Evolutionary conservation across 2,329 filamentous ascomycete species (phyloP).

Genomic region (Didymella pomorum): DNA sequence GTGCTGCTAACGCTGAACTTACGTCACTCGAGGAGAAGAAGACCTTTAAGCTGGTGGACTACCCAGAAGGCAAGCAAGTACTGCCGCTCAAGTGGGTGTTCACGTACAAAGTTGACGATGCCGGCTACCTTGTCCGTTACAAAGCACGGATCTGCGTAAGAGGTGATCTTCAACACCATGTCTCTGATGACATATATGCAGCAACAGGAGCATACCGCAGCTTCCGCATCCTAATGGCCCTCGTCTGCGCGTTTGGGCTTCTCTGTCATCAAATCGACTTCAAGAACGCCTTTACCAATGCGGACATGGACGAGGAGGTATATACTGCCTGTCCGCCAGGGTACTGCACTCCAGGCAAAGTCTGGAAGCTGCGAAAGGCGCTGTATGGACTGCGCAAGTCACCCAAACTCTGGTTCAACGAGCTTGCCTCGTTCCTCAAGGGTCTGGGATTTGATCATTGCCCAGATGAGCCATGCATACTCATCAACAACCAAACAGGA

Average conservation of each 20-base stretch:
- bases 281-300: not conserved
- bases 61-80: too few species aligned
- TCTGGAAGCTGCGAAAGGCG: not conserved
- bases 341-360: not conserved
- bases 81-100: too few species aligned
- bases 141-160: not conserved
- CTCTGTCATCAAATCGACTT: not conserved
- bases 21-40: too few species aligned
- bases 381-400: too few species aligned
- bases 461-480: constrained; percentile 1
- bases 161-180: not conserved
- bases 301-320: not conserved
- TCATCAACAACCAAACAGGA: not conserved
- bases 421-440: too few species aligned
- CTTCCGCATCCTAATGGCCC: not conserved
- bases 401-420: too few species aligned
- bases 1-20: constrained; percentile 1
- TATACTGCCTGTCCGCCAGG: not conserved
- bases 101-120: not conserved
- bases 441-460: too few species aligned
- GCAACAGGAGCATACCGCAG: not conserved
- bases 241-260: too few species aligned
- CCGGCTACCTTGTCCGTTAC: not conserved
- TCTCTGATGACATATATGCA: too few species aligned
- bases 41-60: too few species aligned